Evolutionary conservation across 2,329 filamentous ascomycete genomes (phyloP).

Genomic region (Arthrobotrys sphaeroides): DNA sequence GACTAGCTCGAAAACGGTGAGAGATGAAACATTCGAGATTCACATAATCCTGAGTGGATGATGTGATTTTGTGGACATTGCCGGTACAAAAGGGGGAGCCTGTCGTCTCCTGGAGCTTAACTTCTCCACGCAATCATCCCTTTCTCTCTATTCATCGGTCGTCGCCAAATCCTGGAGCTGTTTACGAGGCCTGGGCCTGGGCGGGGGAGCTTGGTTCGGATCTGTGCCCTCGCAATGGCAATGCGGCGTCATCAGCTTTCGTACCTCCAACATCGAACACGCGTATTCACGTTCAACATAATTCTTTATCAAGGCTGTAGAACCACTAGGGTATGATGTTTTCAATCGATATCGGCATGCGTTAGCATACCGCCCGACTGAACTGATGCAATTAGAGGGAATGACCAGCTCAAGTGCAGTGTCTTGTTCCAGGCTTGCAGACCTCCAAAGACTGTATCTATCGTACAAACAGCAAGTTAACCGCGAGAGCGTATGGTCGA

Average conservation of each 20-base stretch:
- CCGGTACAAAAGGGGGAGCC: conserved; percentile 14
- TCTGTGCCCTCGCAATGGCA: neutral
- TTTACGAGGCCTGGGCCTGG: neutral
- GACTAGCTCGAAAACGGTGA: conserved; percentile 14
- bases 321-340: too few relatives aligned
- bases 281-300: neutral
- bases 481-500: too few relatives aligned
- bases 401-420: too few relatives aligned
- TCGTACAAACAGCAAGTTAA: too few relatives aligned
- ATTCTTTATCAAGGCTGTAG: too few relatives aligned
- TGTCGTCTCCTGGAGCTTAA: neutral
- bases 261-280: neutral
- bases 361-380: too few relatives aligned
- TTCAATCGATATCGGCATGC: too few relatives aligned
- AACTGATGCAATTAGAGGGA: too few relatives aligned
- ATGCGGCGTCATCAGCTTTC: conserved; percentile 1
- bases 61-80: too few relatives aligned
- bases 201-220: neutral
- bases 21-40: neutral
- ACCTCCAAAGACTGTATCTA: too few relatives aligned
- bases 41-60: neutral
- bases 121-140: conserved; percentile 10
- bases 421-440: too few relatives aligned
- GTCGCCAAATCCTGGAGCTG: neutral
- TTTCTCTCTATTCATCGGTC: conserved; percentile 5